Base-by-base conservation (phyloP, 257 asterid genomes). In the Przewalskia tangutica region DNA sequence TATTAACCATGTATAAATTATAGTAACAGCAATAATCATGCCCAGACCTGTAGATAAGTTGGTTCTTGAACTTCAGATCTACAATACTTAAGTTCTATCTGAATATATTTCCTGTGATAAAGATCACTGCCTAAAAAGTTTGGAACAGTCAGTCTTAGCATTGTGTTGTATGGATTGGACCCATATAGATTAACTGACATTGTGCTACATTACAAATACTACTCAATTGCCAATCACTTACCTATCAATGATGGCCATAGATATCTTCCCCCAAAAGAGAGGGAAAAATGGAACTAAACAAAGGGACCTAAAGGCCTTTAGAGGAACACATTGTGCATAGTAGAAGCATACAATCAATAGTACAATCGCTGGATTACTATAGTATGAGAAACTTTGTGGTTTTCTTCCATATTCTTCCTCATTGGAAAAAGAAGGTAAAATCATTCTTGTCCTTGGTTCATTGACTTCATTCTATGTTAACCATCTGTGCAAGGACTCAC, bases 11-110 rank as follows among this genome's bases (percentile, higher is more conserved):
- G 44, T 23, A 23, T 73, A 71, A 71, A 16, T 40, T 40, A 68
- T 40, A 0, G 16, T 73, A 73, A 48, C 42, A 46, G n/a, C 59
- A 20, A 48, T 73, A 75, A 27, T 27, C 80, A 75, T 13, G 62
- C 62, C 60, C 23, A 46, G 80, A 50, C 59, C 13, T 50, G 62
- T 18, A 50, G 38, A 50, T 50, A 75, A 48, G 80, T 51, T 50
- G 80, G 80, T 48, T 75, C 46, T 51, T 50, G 62, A 75, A 75
- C 80, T 48, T 75, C n/a, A 46, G 59, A 71, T 71, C 59, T 46
- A 6, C n/a, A 12, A 71, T 71, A 71, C 59, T n/a, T 12, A 71
- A 71, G 59, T 46, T 71, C 79, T 71, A 46, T 71, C 59, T 20
- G 42, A 8, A 71, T 44, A 20, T 11, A 71, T 46, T 71, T 46